phyloP scores from a whole-genome alignment of 2,329 filamentous ascomycete species.

The Ambrosiella cleistominuta region DNA sequence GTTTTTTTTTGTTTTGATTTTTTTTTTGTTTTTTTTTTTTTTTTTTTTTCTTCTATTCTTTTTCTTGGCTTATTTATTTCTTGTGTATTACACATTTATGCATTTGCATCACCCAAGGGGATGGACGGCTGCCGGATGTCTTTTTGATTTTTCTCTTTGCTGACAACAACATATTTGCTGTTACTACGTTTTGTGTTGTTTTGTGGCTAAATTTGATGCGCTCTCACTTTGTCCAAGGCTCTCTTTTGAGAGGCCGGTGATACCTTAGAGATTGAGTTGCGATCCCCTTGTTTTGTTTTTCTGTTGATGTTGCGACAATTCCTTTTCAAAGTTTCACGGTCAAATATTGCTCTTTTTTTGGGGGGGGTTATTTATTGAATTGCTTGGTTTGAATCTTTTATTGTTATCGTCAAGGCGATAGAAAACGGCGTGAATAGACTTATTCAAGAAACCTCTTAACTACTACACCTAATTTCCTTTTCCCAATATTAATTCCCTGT shows the following conservation, averaged over 20 bases:
- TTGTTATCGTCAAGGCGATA: background rate
- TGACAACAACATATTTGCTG: background rate
- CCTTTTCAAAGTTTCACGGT: too few relatives aligned
- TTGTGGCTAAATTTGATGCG: background rate
- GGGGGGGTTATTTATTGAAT: background rate
- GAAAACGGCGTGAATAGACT: background rate
- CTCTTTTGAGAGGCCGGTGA: background rate
- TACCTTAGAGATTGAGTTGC: background rate
- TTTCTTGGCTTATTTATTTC: slow-evolving; percentile 8
- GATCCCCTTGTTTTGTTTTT: background rate
- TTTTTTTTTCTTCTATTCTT: background rate
- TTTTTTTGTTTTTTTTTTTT: too few relatives aligned
- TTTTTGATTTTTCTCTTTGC: background rate
- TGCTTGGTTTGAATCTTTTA: background rate
- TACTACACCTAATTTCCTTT: too few relatives aligned
- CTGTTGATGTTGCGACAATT: background rate
- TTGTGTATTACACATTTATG: background rate
- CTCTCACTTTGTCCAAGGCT: too few relatives aligned
- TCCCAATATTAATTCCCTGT: too few relatives aligned
- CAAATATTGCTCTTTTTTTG: background rate
- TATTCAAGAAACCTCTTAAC: too few relatives aligned
- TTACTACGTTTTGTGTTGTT: background rate
- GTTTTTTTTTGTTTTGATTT: too few relatives aligned
- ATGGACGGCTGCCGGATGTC: background rate
- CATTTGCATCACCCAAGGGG: background rate